Percentiles rank a stretch among this genome's conserved stretches.
These are phyloP conservation scores for Hymenoscyphus occultus DNA, from an alignment of 2,329 filamentous ascomycete genomes.

Conservation along the genomic window DNA sequence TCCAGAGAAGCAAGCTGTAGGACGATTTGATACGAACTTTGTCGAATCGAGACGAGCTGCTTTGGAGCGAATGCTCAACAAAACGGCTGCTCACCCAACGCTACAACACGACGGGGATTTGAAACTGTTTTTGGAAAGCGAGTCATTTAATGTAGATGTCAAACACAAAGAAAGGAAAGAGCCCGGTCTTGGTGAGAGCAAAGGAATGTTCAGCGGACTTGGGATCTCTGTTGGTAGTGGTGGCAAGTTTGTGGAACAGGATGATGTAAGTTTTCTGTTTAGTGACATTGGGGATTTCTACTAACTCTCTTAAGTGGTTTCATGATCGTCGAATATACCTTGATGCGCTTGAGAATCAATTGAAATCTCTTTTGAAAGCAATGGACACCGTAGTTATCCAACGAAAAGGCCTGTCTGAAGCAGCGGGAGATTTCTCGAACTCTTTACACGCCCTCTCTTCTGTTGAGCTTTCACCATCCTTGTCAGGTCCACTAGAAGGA, in stretches of 20 bases:
- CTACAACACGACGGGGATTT: constrained; percentile 90
- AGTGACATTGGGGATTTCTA: not conserved
- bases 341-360: constrained; percentile 86
- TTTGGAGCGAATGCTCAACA: constrained; percentile 96
- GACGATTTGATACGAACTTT: constrained; percentile 94
- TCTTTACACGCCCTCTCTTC: constrained; percentile 90
- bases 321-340: constrained; percentile 94
- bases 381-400: constrained; percentile 92
- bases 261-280: constrained; percentile 66
- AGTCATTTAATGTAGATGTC: constrained; percentile 91
- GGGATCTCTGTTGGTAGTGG: constrained; percentile 73
- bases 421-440: constrained; percentile 87
- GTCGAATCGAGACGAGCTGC: constrained; percentile 89
- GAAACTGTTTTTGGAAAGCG: constrained; percentile 95
- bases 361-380: constrained; percentile 86
- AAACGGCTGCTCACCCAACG: constrained; percentile 82
- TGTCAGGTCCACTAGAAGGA: constrained; percentile 86
- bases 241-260: constrained; percentile 94
- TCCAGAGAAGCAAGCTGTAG: constrained; percentile 96
- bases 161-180: constrained; percentile 97
- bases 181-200: constrained; percentile 80
- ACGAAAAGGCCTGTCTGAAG: constrained; percentile 89
- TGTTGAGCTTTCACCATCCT: constrained; percentile 84
- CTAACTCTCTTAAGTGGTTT: constrained; percentile 69
- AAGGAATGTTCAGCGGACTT: constrained; percentile 85